Evolutionary conservation across 1,284 basidiomycete species (phyloP).

Genomic region (Volvariella volvacea): DNA sequence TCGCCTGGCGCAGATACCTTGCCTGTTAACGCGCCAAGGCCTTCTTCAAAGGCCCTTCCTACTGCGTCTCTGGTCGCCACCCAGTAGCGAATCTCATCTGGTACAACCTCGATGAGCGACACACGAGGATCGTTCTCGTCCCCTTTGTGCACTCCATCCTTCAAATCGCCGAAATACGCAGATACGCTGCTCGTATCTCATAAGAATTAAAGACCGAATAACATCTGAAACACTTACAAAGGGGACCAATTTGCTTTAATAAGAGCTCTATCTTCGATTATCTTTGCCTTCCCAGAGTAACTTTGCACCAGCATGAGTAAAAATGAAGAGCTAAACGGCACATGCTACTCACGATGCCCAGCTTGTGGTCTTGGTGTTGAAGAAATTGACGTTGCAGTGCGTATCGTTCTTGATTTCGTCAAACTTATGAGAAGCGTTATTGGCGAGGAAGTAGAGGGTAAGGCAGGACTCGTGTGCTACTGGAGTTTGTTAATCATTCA

Average conservation of each 20-base stretch:
- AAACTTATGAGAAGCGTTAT: conserved; percentile 71
- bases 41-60: conserved; percentile 45
- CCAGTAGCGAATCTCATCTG: conserved; percentile 81
- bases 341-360: conserved; percentile 66
- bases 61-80: conserved; percentile 39
- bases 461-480: conserved; percentile 16
- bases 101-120: conserved; percentile 74
- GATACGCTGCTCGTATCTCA: conserved; percentile 35
- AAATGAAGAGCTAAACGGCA: background rate
- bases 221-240: conserved; percentile 30
- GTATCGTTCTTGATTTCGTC: conserved; percentile 71
- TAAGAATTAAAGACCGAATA: conserved; percentile 4
- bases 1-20: conserved; percentile 55
- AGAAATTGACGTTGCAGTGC: conserved; percentile 79
- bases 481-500: background rate
- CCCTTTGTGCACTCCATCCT: conserved; percentile 84
- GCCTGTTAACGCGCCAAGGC: conserved; percentile 51
- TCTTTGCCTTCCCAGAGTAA: conserved; percentile 65
- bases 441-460: conserved; percentile 69
- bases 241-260: conserved; percentile 70
- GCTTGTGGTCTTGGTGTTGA: conserved; percentile 63
- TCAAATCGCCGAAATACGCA: conserved; percentile 85
- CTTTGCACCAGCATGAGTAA: conserved; percentile 15
- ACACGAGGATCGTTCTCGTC: conserved; percentile 78
- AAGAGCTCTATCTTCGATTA: conserved; percentile 55